Base-by-base conservation (phyloP, 2,329 filamentous ascomycete genomes). In the Talaromyces sp. region DNA sequence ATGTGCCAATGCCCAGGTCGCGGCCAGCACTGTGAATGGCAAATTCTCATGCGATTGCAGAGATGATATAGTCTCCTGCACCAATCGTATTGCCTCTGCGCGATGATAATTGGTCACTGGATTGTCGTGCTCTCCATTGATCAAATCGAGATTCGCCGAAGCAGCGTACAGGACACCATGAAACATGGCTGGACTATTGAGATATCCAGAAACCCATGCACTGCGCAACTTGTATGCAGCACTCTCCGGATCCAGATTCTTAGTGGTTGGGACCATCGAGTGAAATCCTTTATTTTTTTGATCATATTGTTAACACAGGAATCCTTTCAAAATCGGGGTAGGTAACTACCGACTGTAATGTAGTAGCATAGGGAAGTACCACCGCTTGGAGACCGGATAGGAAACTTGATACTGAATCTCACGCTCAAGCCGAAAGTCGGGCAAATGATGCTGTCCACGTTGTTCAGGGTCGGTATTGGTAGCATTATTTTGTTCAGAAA, bases 101-200 rank as follows among this genome's bases (percentile, higher is more conserved):
- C 53, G 39, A 45, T 56, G 53, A 33, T 39, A 56, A 56, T 21
- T 45, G 22, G 54, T 56, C 43, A 48, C 54, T 15, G 54, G 54
- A 13, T 56, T 56, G 25, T 56, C 54, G 35, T 31, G 41, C 33
- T 56, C 54, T 56, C 43, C 41, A 17, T 50, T 56, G 17, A 56
- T 46, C 10, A 56, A 41, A 17, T 56, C 54, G 25, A 56, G 54
- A 11, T 56, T 56, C 35, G 54, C 54, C 40, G 54, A 56, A 37
- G 43, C 54, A 19, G 54, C 43, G 33, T 56, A 50, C n/a, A 56
- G 35, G 9, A 56, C 35, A 11, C 31, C 53, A 40, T 48, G 54
- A 13, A 56, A 56, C 54, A 56, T 56, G 35, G 41, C 54, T 37
- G 43, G 43, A 21, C 50, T 46, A 46, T 22, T 37, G 43, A 50